A percentile compares a stretch with the other conserved stretches of the same genome.
phyloP scores from a whole-genome alignment of 2,329 filamentous ascomycete species.

The Colletotrichum scovillei region DNA sequence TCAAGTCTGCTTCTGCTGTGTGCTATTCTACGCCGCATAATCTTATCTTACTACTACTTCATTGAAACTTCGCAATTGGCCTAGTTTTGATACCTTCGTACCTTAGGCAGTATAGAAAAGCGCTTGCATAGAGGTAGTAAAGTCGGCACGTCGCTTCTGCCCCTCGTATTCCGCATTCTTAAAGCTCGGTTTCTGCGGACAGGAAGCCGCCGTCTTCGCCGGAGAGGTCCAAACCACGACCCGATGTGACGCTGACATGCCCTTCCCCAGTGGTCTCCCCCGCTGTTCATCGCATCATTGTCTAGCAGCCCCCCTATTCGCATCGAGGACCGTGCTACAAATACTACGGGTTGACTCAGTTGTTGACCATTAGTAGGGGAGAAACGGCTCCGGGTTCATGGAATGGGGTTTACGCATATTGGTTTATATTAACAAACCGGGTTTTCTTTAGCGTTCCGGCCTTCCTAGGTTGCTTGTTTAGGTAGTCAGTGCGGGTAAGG shows the following conservation, averaged over 20 bases:
- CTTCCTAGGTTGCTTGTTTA: neutral
- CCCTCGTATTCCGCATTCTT: too few relatives aligned
- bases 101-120: too few relatives aligned
- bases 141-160: too few relatives aligned
- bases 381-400: neutral
- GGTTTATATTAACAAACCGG: neutral
- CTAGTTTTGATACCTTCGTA: too few relatives aligned
- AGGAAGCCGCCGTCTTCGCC: neutral
- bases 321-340: neutral
- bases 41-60: too few relatives aligned
- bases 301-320: neutral
- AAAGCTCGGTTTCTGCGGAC: too few relatives aligned
- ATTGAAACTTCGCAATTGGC: too few relatives aligned
- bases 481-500: too few relatives aligned
- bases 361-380: neutral
- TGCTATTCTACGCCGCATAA: too few relatives aligned
- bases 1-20: too few relatives aligned
- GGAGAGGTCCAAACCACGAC: neutral
- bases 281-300: neutral
- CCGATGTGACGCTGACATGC: neutral
- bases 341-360: neutral
- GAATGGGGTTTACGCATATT: neutral
- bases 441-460: neutral
- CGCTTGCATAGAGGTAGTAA: too few relatives aligned
- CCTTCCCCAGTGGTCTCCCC: neutral